Conservation (phyloP, 495 filamentous ascomycete genomes). For the Podospora pseudocomata region DNA sequence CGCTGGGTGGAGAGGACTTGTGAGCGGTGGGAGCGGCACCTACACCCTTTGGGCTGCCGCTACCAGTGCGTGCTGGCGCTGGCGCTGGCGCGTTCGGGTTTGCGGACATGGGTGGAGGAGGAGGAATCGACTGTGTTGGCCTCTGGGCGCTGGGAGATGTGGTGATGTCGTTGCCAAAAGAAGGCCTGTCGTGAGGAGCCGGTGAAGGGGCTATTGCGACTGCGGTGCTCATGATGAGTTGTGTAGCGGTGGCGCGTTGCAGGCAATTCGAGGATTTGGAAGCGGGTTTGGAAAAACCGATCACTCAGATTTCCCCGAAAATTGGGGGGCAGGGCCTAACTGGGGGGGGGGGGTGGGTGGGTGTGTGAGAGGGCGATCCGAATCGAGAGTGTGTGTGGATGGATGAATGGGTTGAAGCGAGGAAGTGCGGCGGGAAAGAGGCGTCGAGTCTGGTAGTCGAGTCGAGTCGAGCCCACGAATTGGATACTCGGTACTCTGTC, state of each 20-base stretch:
- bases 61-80: conserved; percentile 37
- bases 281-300: conserved; percentile 9
- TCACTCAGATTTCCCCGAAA: conserved; percentile 19
- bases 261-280: conserved; percentile 7
- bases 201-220: conserved; percentile 59
- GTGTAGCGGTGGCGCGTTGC: conserved; percentile 9
- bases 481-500: not conserved
- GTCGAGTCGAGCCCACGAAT: not conserved
- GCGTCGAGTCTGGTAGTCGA: not conserved
- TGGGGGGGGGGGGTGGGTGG: not conserved
- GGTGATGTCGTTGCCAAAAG: conserved; percentile 45
- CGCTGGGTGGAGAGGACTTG: conserved; percentile 50
- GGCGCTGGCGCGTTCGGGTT: conserved; percentile 41
- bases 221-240: conserved; percentile 53
- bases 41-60: conserved; percentile 47
- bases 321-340: conserved; percentile 23
- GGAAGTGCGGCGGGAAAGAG: conserved; percentile 14
- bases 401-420: conserved; percentile 5
- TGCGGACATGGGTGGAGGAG: conserved; percentile 34
- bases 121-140: conserved; percentile 37
- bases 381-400: conserved; percentile 4
- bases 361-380: not conserved
- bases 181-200: conserved; percentile 55
- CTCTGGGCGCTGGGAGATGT: conserved; percentile 44
- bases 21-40: conserved; percentile 37